Percentiles rank a stretch among this genome's conserved stretches.
Evolutionary conservation across 495 filamentous ascomycete genomes (phyloP).

Genomic region (Talaromyces proteolyticus): DNA sequence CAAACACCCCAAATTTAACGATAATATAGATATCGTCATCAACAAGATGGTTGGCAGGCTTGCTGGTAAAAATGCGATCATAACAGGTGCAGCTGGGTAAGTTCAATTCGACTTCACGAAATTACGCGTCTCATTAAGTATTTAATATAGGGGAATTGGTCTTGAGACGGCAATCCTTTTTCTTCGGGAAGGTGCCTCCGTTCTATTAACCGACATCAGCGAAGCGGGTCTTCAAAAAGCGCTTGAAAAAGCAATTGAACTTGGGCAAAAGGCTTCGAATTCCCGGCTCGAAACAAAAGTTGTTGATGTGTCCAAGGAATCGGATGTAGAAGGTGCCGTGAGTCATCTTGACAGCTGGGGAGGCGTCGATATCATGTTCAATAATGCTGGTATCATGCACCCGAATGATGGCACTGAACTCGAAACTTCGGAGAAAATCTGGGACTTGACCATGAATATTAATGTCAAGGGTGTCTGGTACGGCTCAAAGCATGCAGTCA

Average conservation of each 20-base stretch:
- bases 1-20: too few relatives aligned
- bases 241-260: slow-evolving; percentile 58
- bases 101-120: too few relatives aligned
- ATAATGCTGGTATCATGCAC: slow-evolving; percentile 99
- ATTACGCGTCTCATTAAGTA: too few relatives aligned
- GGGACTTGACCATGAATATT: slow-evolving; percentile 87
- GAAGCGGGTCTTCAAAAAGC: slow-evolving; percentile 63
- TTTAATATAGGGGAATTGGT: slow-evolving; percentile 76
- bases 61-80: too few relatives aligned
- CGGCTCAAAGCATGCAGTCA: slow-evolving; percentile 86
- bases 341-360: slow-evolving; percentile 73
- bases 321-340: slow-evolving; percentile 62
- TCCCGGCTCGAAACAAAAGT: slow-evolving; percentile 52
- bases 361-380: slow-evolving; percentile 90
- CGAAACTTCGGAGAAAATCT: slow-evolving; percentile 79
- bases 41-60: too few relatives aligned
- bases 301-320: slow-evolving; percentile 66
- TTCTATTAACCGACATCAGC: slow-evolving; percentile 82
- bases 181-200: slow-evolving; percentile 77
- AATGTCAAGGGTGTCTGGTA: slow-evolving; percentile 99
- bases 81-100: too few relatives aligned
- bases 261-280: slow-evolving; percentile 52
- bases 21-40: too few relatives aligned
- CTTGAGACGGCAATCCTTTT: slow-evolving; percentile 92
- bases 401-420: slow-evolving; percentile 76